Conservation (phyloP, 306 rosid genomes). For the Calophaca sinica region DNA sequence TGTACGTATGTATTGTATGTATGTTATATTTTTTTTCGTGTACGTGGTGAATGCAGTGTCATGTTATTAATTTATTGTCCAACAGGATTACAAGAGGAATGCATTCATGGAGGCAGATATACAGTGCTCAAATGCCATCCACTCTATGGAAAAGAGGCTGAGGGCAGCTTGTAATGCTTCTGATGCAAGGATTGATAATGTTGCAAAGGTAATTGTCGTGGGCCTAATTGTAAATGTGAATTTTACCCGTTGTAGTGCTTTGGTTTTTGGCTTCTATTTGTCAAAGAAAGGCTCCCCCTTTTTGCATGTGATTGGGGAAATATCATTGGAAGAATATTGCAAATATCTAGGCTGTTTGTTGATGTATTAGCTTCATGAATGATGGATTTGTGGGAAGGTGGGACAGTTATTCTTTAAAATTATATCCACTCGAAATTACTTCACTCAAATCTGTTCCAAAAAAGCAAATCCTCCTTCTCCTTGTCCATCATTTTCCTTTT, state of each 20-base stretch:
- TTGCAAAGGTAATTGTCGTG: constrained; percentile 67
- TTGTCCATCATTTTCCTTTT: background rate
- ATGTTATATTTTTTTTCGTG: background rate
- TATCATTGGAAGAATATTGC: background rate
- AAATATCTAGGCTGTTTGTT: constrained; percentile 9
- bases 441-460: background rate
- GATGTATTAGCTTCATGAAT: constrained; percentile 1
- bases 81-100: constrained; percentile 84
- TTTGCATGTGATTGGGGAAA: background rate
- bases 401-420: background rate
- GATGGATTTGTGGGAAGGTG: background rate
- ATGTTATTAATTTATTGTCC: constrained; percentile 46
- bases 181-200: constrained; percentile 77
- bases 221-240: constrained; percentile 11
- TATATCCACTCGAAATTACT: background rate
- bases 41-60: background rate
- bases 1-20: background rate
- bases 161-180: constrained; percentile 91
- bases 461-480: background rate
- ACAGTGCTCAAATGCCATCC: constrained; percentile 80
- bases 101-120: constrained; percentile 92
- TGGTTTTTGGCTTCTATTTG: background rate
- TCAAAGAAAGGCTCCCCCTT: background rate
- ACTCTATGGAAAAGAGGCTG: constrained; percentile 88
- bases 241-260: background rate